Evolutionary conservation across 2,329 filamentous ascomycete species (phyloP).

Genomic region (Microsporum ferrugineum): DNA sequence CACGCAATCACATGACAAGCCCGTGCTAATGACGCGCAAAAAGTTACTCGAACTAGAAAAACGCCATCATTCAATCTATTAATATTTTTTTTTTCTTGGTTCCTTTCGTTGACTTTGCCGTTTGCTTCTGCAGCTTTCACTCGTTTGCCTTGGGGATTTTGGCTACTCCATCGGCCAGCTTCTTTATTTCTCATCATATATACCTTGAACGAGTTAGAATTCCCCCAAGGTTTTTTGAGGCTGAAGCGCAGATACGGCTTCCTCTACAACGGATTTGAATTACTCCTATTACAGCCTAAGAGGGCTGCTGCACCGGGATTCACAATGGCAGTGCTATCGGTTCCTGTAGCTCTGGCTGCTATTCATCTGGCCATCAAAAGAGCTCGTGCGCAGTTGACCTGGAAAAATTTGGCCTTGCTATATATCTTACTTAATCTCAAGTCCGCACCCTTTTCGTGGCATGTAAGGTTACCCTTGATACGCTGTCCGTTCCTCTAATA

Average conservation of each 20-base stretch:
- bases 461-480: conserved; percentile 40
- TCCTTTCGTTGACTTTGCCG: not conserved
- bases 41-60: not conserved
- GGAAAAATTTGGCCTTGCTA: conserved; percentile 33
- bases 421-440: conserved; percentile 59
- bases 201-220: not conserved
- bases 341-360: not conserved
- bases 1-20: not conserved
- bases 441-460: conserved; percentile 64
- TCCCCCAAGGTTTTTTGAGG: not conserved
- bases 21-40: not conserved
- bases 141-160: not conserved
- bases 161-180: not conserved
- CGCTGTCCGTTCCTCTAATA: not conserved
- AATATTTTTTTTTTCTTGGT: not conserved
- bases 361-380: not conserved
- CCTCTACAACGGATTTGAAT: not conserved
- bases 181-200: not conserved
- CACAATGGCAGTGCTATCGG: conserved; percentile 1
- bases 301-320: not conserved
- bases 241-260: not conserved
- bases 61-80: not conserved
- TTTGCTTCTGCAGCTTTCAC: not conserved
- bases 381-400: conserved; percentile 17
- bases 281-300: not conserved